Percentiles rank a stretch among this genome's conserved stretches.
phyloP scores from a whole-genome alignment of 139 green algal genomes.

The Chara braunii region DNA sequence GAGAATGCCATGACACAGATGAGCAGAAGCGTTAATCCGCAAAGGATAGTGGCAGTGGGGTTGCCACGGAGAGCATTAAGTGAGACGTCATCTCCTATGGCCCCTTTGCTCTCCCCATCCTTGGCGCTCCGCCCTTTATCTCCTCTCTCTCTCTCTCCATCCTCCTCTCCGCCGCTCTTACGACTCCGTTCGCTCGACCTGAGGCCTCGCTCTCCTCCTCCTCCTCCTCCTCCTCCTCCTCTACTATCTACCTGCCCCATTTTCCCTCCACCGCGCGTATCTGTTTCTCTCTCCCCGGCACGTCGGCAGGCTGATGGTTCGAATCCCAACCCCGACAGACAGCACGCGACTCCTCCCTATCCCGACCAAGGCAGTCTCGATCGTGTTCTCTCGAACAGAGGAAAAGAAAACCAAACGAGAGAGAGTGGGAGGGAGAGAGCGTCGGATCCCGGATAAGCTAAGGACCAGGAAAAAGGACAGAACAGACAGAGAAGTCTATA shows the following conservation, averaged over 20 bases:
- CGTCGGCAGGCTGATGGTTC: too few relatives aligned
- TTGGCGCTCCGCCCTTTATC: neutral
- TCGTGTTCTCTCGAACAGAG: too few relatives aligned
- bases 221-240: slow-evolving; percentile 7
- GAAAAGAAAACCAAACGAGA: too few relatives aligned
- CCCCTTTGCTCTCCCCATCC: neutral
- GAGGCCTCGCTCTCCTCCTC: neutral
- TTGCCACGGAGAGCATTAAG: neutral
- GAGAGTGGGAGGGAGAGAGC: too few relatives aligned
- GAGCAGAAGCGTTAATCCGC: slow-evolving; percentile 47
- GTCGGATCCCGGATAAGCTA: too few relatives aligned
- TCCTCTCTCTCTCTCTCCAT: slow-evolving; percentile 17
- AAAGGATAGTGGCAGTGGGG: slow-evolving; percentile 12
- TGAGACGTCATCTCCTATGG: slow-evolving; percentile 5
- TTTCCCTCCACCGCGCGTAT: neutral
- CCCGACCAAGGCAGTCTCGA: too few relatives aligned
- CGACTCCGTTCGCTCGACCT: too few relatives aligned
- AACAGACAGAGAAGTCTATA: too few relatives aligned
- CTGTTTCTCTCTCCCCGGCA: neutral
- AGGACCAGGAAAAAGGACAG: too few relatives aligned
- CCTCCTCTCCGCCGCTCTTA: too few relatives aligned
- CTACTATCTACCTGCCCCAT: neutral
- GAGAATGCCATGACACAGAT: slow-evolving; percentile 63
- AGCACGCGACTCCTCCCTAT: too few relatives aligned
- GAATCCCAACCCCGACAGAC: too few relatives aligned